phyloP scores from a whole-genome alignment of 2,329 filamentous ascomycete genomes.

The Phialophora chinensis region DNA sequence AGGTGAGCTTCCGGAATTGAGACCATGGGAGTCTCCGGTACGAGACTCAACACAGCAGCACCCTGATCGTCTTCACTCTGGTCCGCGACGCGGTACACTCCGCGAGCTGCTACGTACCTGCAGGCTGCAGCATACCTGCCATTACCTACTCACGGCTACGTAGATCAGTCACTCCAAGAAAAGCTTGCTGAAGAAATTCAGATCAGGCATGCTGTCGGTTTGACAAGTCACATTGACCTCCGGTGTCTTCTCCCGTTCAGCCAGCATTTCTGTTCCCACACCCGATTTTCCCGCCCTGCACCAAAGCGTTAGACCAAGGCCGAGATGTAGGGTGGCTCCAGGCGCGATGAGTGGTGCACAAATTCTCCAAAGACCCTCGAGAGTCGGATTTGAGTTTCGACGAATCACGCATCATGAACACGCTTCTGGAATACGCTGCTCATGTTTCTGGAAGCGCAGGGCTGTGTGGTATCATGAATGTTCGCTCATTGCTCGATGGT shows the following conservation, averaged over 20 bases:
- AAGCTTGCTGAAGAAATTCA: neutral
- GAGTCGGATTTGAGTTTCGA: conserved; percentile 5
- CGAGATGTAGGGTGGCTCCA: conserved; percentile 2
- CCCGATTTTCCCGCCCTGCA: neutral
- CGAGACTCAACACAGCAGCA: neutral
- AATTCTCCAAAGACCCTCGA: conserved; percentile 14
- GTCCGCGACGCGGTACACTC: neutral
- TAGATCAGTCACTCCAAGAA: neutral
- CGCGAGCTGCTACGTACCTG: neutral
- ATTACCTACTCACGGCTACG: neutral
- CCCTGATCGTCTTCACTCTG: neutral
- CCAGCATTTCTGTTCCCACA: neutral
- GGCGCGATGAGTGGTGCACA: conserved; percentile 20
- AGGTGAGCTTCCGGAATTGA: neutral
- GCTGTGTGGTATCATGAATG: neutral
- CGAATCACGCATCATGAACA: conserved; percentile 32
- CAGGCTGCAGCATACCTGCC: neutral
- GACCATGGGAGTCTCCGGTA: neutral
- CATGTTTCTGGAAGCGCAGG: conserved; percentile 10
- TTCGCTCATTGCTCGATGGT: neutral
- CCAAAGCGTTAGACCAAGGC: neutral
- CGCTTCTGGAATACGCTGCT: conserved; percentile 31
- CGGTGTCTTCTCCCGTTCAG: neutral
- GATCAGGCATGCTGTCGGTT: neutral
- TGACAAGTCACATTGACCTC: neutral